These are phyloP conservation scores for Rhodamnia argentea DNA, from an alignment of 345 rosid species.

Conservation along the genomic window DNA sequence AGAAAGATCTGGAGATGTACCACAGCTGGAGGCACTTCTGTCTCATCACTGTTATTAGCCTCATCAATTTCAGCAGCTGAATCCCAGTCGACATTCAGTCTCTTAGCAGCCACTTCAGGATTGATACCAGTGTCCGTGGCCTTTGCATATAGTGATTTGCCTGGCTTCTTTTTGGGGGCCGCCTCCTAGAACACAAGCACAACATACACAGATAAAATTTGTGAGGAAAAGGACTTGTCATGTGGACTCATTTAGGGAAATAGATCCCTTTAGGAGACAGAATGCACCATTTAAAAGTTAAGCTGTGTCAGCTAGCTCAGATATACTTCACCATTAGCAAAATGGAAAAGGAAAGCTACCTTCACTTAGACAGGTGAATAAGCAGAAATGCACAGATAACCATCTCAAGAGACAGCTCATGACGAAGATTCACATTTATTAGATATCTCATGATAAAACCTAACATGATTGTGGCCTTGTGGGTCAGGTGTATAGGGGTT, in stretches of 20 bases:
- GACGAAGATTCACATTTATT: neutral
- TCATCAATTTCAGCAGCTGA: constrained; percentile 87
- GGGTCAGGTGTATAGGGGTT: neutral
- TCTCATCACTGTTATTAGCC: constrained; percentile 30
- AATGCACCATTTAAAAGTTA: neutral
- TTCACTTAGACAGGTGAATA: neutral
- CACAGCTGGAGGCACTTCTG: constrained; percentile 63
- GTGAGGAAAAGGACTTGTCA: neutral
- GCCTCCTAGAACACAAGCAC: constrained; percentile 39
- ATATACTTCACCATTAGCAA: neutral
- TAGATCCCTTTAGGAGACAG: neutral
- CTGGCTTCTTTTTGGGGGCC: constrained; percentile 39
- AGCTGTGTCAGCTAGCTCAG: neutral
- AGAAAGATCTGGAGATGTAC: constrained; percentile 27
- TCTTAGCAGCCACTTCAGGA: constrained; percentile 77
- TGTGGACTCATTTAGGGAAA: neutral
- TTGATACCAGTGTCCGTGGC: constrained; percentile 81
- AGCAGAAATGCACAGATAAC: neutral
- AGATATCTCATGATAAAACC: neutral
- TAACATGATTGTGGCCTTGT: neutral
- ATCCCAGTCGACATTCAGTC: constrained; percentile 89
- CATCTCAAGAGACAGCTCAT: neutral
- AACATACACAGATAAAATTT: neutral
- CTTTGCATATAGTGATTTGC: constrained; percentile 72
- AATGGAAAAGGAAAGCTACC: neutral